Percentiles rank a stretch among this genome's conserved stretches.
These are phyloP conservation scores for Jaenimonas drosophilae DNA, from an alignment of 208 protist genomes.

Conservation along the genomic window DNA sequence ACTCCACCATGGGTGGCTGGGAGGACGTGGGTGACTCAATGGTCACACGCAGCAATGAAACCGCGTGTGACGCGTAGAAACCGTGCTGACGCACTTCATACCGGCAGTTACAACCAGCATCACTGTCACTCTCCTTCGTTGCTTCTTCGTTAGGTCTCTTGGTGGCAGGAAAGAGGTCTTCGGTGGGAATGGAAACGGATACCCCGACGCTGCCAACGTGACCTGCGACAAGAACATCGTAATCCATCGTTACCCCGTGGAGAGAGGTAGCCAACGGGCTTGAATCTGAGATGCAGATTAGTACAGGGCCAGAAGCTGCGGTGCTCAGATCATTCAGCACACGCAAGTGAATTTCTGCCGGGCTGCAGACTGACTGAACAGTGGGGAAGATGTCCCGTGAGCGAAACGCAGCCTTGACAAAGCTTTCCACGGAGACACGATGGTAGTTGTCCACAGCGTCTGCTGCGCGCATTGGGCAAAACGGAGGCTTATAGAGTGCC, in stretches of 20 bases:
- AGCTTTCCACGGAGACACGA: constrained; percentile 71
- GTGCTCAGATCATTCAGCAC: constrained; percentile 66
- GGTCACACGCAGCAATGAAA: constrained; percentile 58
- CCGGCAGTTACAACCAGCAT: constrained; percentile 14
- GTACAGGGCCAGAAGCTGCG: constrained; percentile 65
- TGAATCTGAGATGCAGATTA: constrained; percentile 43
- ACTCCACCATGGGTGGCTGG: constrained; percentile 36
- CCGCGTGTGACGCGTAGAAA: constrained; percentile 76
- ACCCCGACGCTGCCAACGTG: no score
- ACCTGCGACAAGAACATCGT: constrained; percentile 69
- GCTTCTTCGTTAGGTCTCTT: no score
- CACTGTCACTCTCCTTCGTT: no score
- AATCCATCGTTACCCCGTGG: constrained; percentile 36
- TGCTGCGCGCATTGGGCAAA: constrained; percentile 75
- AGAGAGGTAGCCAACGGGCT: constrained; percentile 35
- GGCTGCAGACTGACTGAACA: constrained; percentile 11
- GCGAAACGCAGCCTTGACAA: constrained; percentile 47
- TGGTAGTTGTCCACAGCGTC: constrained; percentile 70
- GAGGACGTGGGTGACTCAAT: constrained; percentile 43
- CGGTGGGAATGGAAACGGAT: no score
- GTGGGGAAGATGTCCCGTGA: constrained; percentile 38
- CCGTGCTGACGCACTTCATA: constrained; percentile 55
- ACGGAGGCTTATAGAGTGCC: constrained; percentile 81
- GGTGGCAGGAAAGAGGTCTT: constrained; percentile 19
- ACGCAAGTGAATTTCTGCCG: constrained; percentile 35